Evolutionary conservation across 495 filamentous ascomycete genomes (phyloP).

Genomic region (Talaromyces stipitatus): DNA sequence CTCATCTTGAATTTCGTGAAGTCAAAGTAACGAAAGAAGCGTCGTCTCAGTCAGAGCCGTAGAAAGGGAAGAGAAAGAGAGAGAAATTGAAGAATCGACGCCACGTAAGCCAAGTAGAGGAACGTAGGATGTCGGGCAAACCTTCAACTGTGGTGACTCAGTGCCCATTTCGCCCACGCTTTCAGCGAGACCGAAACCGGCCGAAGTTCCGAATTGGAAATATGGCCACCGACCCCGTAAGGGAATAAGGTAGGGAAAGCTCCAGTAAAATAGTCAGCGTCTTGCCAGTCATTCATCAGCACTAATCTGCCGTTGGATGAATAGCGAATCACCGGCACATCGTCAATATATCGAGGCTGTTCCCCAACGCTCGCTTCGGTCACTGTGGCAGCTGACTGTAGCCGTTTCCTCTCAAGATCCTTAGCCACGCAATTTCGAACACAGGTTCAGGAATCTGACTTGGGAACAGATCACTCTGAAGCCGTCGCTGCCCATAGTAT

Average conservation of each 20-base stretch:
- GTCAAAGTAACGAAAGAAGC: too few species aligned
- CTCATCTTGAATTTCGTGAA: too few species aligned
- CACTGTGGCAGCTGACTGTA: not conserved
- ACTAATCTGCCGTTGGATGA: not conserved
- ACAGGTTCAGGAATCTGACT: too few species aligned
- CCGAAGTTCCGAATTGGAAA: conserved; percentile 7
- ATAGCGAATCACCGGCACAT: not conserved
- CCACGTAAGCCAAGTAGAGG: conserved; percentile 8
- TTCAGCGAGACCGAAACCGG: conserved; percentile 5
- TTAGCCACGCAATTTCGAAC: too few species aligned
- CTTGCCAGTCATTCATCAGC: conserved; percentile 9
- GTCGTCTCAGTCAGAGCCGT: conserved; percentile 7
- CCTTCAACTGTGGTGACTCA: conserved; percentile 11
- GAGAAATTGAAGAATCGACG: too few species aligned
- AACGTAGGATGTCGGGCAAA: conserved; percentile 10
- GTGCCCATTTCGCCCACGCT: conserved; percentile 8
- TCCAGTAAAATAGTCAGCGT: conserved; percentile 11
- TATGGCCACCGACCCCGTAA: conserved; percentile 11
- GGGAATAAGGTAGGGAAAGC: conserved; percentile 16
- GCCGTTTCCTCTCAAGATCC: too few species aligned
- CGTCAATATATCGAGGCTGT: too few species aligned
- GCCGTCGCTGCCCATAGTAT: too few species aligned
- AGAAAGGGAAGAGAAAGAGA: too few species aligned
- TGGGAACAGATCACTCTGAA: too few species aligned
- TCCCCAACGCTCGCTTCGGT: too few species aligned